Base-by-base conservation (phyloP, 495 filamentous ascomycete genomes). In the Aspergillus homomorphus region DNA sequence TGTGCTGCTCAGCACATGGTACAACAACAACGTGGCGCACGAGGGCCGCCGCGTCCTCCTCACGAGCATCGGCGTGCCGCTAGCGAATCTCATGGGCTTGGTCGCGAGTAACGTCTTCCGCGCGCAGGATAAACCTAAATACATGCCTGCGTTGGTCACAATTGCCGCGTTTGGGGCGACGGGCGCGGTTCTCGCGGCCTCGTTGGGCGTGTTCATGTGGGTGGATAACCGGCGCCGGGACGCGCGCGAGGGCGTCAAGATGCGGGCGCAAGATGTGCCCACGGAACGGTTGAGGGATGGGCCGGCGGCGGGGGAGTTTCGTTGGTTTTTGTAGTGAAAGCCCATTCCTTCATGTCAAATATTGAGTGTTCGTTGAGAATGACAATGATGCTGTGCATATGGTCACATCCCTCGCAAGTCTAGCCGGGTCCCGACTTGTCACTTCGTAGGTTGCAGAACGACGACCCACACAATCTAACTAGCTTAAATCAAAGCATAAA, bases 21-120 rank as follows among this genome's bases (percentile, higher is more conserved):
- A 89, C 66, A 90, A 89, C 66, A 93, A 93, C 74, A 93, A 93
- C 57, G 80, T 88, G 18, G 87, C 88, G 1, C 81, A 91, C 61
- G 89, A 92, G 70, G 84, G 86, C 45, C 81, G 83, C 20, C 85
- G 89, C 22, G 80, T 91, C 9, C 77, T 86, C 0, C 70, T 91
- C 20, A 91, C 88, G 0, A 87, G 85, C 53, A 77, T 92, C 33
- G 88, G 85, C 3, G 89, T 92, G 0, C 89, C 89, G 0, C 68
- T 90, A 8, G 89, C 89, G 2, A 92, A 92, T 49, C 72, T 91
- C n/a, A 91, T 91, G 89, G 89, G 89, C 16, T 68, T 93, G 4
- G 87, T 92, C 1, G 77, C 77, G 15, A 84, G 80, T 52, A 90
- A 92, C 62, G 85, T 90, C 62, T 93, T 93, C 75, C 82, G 82